These are phyloP conservation scores for Mycena maculata DNA, from an alignment of 768 basidiomycete genomes.

Conservation along the genomic window DNA sequence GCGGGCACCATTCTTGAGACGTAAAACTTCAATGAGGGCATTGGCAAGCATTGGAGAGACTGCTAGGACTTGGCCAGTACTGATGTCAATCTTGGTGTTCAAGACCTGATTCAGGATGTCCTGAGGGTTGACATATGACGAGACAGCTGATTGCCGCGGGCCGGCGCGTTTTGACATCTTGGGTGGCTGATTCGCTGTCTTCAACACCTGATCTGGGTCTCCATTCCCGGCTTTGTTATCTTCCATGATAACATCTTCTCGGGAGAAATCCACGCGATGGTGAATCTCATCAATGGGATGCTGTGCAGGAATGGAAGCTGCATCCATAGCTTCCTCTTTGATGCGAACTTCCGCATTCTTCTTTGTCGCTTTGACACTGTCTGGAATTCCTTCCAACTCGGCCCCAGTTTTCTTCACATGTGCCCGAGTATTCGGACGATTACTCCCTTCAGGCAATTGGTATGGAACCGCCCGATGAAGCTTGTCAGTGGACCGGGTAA, in stretches of 20 bases:
- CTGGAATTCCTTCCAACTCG: background rate
- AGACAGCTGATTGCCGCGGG: conserved; percentile 14
- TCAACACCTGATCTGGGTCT: background rate
- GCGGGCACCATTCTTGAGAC: background rate
- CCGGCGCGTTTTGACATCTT: conserved; percentile 4
- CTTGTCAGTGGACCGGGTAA: conserved; percentile 6
- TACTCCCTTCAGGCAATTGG: background rate
- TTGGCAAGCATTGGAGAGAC: background rate
- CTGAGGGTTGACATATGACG: background rate
- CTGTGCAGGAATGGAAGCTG: background rate
- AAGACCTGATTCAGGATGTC: background rate
- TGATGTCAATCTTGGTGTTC: background rate
- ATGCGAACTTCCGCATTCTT: background rate
- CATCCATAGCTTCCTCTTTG: background rate
- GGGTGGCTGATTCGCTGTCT: background rate
- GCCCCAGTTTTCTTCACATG: conserved; percentile 5
- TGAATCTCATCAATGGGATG: background rate
- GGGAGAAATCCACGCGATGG: conserved; percentile 2
- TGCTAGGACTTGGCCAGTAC: conserved; percentile 6
- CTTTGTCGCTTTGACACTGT: background rate
- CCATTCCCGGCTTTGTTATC: background rate
- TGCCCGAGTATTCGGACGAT: background rate
- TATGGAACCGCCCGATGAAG: background rate
- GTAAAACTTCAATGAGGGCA: conserved; percentile 4
- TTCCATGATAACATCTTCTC: conserved; percentile 14